Conservation (phyloP, 1,284 basidiomycete genomes). For the Ceratorhiza oryzae-sativae region DNA sequence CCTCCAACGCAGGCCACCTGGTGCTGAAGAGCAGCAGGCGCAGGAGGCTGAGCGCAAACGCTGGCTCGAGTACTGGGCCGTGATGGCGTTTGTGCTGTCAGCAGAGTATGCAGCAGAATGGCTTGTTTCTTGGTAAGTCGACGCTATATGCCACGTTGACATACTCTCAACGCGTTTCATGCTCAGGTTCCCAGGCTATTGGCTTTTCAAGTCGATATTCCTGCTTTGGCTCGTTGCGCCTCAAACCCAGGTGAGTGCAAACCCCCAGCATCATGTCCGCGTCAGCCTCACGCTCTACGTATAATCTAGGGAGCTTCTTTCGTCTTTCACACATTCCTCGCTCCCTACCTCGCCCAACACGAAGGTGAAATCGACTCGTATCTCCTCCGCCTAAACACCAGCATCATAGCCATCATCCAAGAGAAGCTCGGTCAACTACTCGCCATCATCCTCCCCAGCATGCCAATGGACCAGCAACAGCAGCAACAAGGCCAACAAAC, state of each 20-base stretch:
- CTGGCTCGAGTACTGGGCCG: conserved; percentile 66
- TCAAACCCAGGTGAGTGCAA: conserved; percentile 67
- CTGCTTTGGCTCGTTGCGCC: conserved; percentile 77
- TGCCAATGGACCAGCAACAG: background rate
- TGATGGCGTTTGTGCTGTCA: conserved; percentile 67
- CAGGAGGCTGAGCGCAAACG: conserved; percentile 65
- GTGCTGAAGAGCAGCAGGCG: conserved; percentile 44
- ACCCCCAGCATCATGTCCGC: conserved; percentile 3
- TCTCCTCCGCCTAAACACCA: conserved; percentile 62
- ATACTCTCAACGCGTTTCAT: conserved; percentile 42
- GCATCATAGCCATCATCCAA: conserved; percentile 61
- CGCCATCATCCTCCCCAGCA: conserved; percentile 25
- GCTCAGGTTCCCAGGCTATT: conserved; percentile 81
- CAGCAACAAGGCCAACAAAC: background rate
- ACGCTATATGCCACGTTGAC: background rate
- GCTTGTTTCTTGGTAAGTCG: conserved; percentile 70
- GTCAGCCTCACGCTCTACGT: conserved; percentile 1
- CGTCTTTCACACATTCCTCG: conserved; percentile 69
- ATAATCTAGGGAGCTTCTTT: conserved; percentile 70
- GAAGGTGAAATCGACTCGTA: conserved; percentile 72
- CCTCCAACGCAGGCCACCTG: conserved; percentile 60
- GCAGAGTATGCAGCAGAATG: conserved; percentile 73
- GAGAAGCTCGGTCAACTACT: conserved; percentile 51
- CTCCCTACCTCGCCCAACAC: conserved; percentile 70
- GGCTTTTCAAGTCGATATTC: conserved; percentile 72